Evolutionary conservation across 1,139 yeast genomes (phyloP).

Genomic region (Pneumocystis oryctolagi): DNA sequence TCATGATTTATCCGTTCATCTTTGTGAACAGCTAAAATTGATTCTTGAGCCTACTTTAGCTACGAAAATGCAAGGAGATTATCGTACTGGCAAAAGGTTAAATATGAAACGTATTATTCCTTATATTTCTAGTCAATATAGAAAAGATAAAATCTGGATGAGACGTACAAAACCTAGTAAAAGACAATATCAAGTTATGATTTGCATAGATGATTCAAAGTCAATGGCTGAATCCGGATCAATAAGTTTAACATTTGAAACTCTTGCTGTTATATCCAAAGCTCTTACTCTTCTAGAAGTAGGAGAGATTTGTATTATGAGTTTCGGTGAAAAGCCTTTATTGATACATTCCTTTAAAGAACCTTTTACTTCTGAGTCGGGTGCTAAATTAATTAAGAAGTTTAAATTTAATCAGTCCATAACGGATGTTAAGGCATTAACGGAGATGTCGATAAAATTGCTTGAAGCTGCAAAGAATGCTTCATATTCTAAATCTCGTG

Average conservation of each 20-base stretch:
- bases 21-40: constrained; percentile 83
- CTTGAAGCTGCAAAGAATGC: constrained; percentile 53
- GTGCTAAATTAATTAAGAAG: constrained; percentile 72
- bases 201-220: constrained; percentile 92
- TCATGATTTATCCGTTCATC: constrained; percentile 69
- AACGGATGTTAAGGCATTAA: constrained; percentile 68
- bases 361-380: constrained; percentile 71
- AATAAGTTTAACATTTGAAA: constrained; percentile 81
- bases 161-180: constrained; percentile 95
- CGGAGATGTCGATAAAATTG: constrained; percentile 54
- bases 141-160: constrained; percentile 96
- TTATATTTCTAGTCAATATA: constrained; percentile 91
- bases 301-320: constrained; percentile 79
- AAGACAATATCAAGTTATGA: constrained; percentile 93
- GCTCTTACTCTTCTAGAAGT: constrained; percentile 89
- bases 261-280: constrained; percentile 85
- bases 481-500: constrained; percentile 17
- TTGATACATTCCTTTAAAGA: constrained; percentile 82
- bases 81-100: constrained; percentile 89
- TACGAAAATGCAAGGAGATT: constrained; percentile 87
- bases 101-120: constrained; percentile 97
- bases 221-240: constrained; percentile 87
- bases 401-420: constrained; percentile 80
- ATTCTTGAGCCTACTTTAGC: constrained; percentile 92
- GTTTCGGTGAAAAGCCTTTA: constrained; percentile 73